Percentiles rank a stretch among this genome's conserved stretches.
phyloP scores from a whole-genome alignment of 139 green algal species.

The Yamagishiella unicocca region DNA sequence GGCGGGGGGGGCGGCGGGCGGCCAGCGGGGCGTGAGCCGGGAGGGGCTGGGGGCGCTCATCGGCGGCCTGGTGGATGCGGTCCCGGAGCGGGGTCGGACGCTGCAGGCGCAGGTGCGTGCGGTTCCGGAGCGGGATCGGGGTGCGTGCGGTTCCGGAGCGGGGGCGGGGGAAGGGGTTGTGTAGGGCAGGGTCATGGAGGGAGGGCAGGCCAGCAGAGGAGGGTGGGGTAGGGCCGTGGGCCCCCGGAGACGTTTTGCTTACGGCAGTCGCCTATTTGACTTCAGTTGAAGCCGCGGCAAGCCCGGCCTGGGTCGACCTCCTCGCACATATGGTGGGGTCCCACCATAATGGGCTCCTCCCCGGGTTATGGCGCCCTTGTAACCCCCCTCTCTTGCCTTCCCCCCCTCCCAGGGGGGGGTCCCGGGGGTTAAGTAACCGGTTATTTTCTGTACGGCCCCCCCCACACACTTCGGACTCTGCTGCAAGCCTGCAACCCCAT shows the following conservation, averaged over 20 bases:
- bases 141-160: not conserved
- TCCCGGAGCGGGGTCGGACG: conserved; percentile 11
- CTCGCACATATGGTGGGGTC: no score
- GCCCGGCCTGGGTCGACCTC: no score
- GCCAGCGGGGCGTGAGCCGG: not conserved
- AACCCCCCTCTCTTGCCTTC: no score
- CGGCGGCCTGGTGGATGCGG: conserved; percentile 5
- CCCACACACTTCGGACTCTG: not conserved
- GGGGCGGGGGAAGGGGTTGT: not conserved
- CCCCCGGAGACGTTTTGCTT: not conserved
- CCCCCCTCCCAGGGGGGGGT: not conserved
- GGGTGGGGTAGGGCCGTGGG: not conserved
- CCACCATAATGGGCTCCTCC: no score
- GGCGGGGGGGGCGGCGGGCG: not conserved
- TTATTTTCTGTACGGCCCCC: not conserved
- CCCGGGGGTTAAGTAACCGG: not conserved
- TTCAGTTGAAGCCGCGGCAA: no score
- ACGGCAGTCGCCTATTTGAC: no score
- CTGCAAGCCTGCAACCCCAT: not conserved
- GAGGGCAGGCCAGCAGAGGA: not conserved
- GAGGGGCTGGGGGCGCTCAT: conserved; percentile 16
- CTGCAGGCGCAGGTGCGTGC: not conserved
- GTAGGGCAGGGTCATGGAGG: not conserved
- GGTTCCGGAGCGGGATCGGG: not conserved
- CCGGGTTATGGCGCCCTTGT: no score